Evolutionary conservation across 495 filamentous ascomycete species (phyloP), one percentile per base, ranked within the genome.

Genomic region (Penicillium pulvis): DNA sequence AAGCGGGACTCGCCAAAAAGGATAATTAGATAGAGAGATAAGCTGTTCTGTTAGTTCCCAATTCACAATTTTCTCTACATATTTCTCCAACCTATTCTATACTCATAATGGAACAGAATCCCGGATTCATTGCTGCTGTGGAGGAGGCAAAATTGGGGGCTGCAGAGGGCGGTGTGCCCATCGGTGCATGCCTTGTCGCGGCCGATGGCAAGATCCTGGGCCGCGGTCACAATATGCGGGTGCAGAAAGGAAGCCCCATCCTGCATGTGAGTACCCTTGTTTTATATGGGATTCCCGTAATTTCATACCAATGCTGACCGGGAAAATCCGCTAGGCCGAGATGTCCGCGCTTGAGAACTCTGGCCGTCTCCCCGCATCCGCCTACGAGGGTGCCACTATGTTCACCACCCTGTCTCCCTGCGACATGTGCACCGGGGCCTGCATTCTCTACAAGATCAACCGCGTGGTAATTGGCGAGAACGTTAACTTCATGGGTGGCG

Each of bases 391-490:
- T 43, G 79, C 85, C 43, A 94, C 91, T 5, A 92, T 94, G 87
- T 94, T 90, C 72, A 94, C 90, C 9, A 93, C 91, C 2, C 76
- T 95, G 5, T 93, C 90, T 14, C 91, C 90, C 1, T 96, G 91
- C 69, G 87, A 92, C 68, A 94, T 94, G 90, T 93, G 90, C 79
- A 88, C 90, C 14, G 90, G 90, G 24, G 90, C 91, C 4, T 91
- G 88, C 63, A 74, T 95, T 46, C 79, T 93, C 54, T 94, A 92
- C 76, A 88, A 89, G 63, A 83, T 96, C 41, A 80, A 82, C 52
- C 86, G 90, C 3, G 90, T 94, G 3, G 90, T 96, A 35, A 84
- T 95, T 75, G 91, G 91, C 8, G 91, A 96, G 76, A 92, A 93
- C 67, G 81, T 82, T 66, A 93, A 82, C 46, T 92, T 92, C 58